Percentiles rank a stretch among this genome's conserved stretches.
These are phyloP conservation scores for Ramularia collo-cygni DNA, from an alignment of 2,329 filamentous ascomycete genomes.

Conservation along the genomic window DNA sequence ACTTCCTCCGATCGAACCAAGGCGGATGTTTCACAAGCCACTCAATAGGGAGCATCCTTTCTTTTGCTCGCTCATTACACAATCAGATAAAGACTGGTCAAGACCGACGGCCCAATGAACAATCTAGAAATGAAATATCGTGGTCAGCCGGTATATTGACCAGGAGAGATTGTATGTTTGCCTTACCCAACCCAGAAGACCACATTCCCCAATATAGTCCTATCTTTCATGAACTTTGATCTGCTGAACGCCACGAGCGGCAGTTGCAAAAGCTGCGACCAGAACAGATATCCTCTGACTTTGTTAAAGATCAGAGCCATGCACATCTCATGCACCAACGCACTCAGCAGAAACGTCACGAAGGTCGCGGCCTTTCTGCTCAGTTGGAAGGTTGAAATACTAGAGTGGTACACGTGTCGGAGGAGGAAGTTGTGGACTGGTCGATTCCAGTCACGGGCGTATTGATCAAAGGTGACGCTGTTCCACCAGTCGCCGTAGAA, in stretches of 20 bases:
- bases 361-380: constrained; percentile 65
- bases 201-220: constrained; percentile 61
- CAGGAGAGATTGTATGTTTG: too few relatives aligned
- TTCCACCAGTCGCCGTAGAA: constrained; percentile 38
- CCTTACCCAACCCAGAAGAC: constrained; percentile 72
- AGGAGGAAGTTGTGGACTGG: constrained; percentile 73
- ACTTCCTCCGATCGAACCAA: too few relatives aligned
- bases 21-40: too few relatives aligned
- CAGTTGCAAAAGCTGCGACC: constrained; percentile 68
- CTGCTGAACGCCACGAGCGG: constrained; percentile 62
- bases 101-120: constrained; percentile 66
- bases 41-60: too few relatives aligned
- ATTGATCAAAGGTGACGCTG: constrained; percentile 61
- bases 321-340: constrained; percentile 65
- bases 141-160: too few relatives aligned
- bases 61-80: constrained; percentile 6
- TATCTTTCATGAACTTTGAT: constrained; percentile 58
- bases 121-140: too few relatives aligned
- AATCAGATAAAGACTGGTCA: constrained; percentile 47
- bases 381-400: constrained; percentile 65
- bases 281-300: constrained; percentile 64
- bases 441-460: constrained; percentile 74
- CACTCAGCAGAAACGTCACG: constrained; percentile 66
- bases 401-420: constrained; percentile 71
- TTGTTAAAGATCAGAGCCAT: constrained; percentile 80